Evolutionary conservation across 2,329 filamentous ascomycete species (phyloP), one percentile per base, ranked within the genome.

Genomic region (Tolypocladium ovalisporum): DNA sequence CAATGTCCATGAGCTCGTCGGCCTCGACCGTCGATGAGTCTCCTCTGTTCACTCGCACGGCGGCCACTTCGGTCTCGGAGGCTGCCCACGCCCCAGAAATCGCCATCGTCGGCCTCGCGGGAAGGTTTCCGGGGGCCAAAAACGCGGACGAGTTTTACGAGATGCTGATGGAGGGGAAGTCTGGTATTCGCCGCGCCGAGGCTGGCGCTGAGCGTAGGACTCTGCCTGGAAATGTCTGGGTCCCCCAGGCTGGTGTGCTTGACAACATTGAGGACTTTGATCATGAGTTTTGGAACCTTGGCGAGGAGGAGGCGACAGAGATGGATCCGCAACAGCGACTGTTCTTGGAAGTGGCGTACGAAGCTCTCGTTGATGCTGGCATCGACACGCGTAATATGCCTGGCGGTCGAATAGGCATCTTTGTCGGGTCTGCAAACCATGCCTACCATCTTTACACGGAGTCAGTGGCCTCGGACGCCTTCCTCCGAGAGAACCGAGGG

Each of bases 51-150:
- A 53, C 40, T 22, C 44, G 56, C 4, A 60, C 61, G 12, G 58
- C 62, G 19, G 56, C 59, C 10, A 57, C 59, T 7, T 57, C 59
- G 0, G 58, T 58, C 27, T 57, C 61, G 37, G 59, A 59, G 22
- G 57, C 57, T 35, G 40, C 59, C 4, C 47, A 57, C 5, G n/a
- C 35, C 9, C 57, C 57, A 15, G 57, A 55, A 22, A n/a, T 59
- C 29, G 54, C 54, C 52, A 52, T 59, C n/a, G 49, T 55, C 36
- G 58, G 58, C 5, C 19, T 59, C 10, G 58, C 58, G 17, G 58
- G 58, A 34, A 54, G 58, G 8, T 60, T 60, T 37, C 58, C 58
- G 4, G 56, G 56, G 1, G 58, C 58, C 22, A 53, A 53, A 35
- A 55, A 24, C n/a, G 51, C 55, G 7, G 56, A 61, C 15, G 58